Conservation (phyloP, 2,329 filamentous ascomycete species). For the Pestalotiopsis sp. region DNA sequence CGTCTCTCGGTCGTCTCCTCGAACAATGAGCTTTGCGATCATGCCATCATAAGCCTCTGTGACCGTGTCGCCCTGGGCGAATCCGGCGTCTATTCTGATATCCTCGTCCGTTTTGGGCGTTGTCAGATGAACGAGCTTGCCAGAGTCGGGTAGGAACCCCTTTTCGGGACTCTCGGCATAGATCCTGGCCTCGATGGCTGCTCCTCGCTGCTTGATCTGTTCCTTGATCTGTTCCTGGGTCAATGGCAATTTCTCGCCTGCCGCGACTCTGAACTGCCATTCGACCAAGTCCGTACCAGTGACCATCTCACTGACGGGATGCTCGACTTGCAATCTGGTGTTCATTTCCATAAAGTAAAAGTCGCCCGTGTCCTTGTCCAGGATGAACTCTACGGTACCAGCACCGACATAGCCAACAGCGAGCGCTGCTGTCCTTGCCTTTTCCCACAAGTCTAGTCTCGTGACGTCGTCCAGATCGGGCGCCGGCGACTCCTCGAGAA, state of each 20-base stretch:
- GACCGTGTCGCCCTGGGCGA: constrained; percentile 86
- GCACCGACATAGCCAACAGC: constrained; percentile 87
- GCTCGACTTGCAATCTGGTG: constrained; percentile 92
- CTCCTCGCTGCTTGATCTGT: constrained; percentile 73
- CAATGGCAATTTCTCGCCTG: constrained; percentile 56
- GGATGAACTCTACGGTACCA: constrained; percentile 87
- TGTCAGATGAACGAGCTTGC: constrained; percentile 78
- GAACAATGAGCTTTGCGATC: constrained; percentile 96
- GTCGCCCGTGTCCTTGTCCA: constrained; percentile 77
- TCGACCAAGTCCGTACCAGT: constrained; percentile 77
- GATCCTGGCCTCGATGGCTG: constrained; percentile 92
- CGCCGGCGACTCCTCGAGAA: constrained; percentile 85
- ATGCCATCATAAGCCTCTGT: constrained; percentile 97
- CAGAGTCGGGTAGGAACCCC: constrained; percentile 93
- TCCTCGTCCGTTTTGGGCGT: constrained; percentile 70
- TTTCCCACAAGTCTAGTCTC: constrained; percentile 63
- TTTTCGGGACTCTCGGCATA: constrained; percentile 93
- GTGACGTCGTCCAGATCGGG: constrained; percentile 62
- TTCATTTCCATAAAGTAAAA: constrained; percentile 87
- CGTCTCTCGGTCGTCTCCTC: constrained; percentile 73
- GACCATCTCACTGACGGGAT: constrained; percentile 80
- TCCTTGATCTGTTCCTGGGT: constrained; percentile 66
- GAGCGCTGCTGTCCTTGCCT: constrained; percentile 64
- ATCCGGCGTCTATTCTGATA: constrained; percentile 90
- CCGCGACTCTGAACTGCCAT: constrained; percentile 85